phyloP scores from a whole-genome alignment of 2,329 filamentous ascomycete species.

The Metarhizium album region DNA sequence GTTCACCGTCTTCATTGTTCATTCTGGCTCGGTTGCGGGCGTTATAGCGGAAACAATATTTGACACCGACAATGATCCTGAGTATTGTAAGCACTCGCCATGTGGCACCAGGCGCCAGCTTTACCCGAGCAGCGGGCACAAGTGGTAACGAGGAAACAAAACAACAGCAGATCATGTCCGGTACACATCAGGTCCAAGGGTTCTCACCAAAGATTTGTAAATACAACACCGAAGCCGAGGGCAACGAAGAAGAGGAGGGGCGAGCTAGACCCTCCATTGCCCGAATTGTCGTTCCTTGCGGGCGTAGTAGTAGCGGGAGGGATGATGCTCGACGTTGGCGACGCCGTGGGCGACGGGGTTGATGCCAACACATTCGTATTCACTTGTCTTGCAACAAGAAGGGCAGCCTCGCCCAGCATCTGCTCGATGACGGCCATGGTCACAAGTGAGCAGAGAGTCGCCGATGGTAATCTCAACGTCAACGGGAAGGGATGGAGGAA shows the following conservation, averaged over 20 bases:
- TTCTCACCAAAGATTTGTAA: conserved; percentile 92
- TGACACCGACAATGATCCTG: conserved; percentile 99
- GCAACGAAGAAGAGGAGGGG: conserved; percentile 74
- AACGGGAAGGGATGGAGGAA: neutral
- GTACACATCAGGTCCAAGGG: neutral
- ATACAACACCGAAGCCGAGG: conserved; percentile 92
- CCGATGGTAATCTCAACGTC: neutral
- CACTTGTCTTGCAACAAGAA: conserved; percentile 25
- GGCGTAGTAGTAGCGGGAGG: conserved; percentile 6
- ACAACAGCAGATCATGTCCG: neutral
- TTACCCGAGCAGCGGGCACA: neutral
- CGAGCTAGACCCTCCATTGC: conserved; percentile 25
- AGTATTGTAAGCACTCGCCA: conserved; percentile 12
- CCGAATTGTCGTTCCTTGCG: conserved; percentile 11
- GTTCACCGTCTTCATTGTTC: conserved; percentile 71
- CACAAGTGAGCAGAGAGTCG: neutral
- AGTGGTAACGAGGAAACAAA: neutral
- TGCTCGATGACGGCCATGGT: conserved; percentile 27
- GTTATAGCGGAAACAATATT: conserved; percentile 98
- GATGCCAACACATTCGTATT: conserved; percentile 6
- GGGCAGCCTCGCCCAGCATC: conserved; percentile 24
- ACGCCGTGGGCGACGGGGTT: conserved; percentile 7
- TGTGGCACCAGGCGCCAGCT: no score
- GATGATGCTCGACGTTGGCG: conserved; percentile 7
- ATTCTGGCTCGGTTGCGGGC: conserved; percentile 77